Conservation (phyloP, 495 filamentous ascomycete genomes). For the Darksidea phi region DNA sequence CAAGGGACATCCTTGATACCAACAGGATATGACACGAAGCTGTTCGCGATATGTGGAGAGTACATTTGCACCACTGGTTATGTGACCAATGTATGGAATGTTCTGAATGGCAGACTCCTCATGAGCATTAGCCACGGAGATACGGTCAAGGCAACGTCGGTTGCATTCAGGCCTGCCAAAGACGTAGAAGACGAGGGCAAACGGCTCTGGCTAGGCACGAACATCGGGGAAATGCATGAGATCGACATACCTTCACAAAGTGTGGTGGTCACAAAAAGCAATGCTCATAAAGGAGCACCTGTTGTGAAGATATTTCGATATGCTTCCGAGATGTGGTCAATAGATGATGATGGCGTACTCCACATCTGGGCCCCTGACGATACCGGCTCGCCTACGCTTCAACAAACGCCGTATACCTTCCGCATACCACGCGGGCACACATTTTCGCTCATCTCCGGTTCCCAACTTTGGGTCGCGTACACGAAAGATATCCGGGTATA, state of each 20-base stretch:
- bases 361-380: constrained; percentile 84
- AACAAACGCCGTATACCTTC: constrained; percentile 63
- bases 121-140: constrained; percentile 81
- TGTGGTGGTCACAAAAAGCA: constrained; percentile 61
- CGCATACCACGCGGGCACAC: constrained; percentile 78
- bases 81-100: constrained; percentile 81
- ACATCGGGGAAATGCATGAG: constrained; percentile 81
- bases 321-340: constrained; percentile 86
- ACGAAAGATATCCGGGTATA: constrained; percentile 88
- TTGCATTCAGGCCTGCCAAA: constrained; percentile 78
- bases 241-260: constrained; percentile 71
- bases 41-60: constrained; percentile 84
- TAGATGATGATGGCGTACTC: constrained; percentile 87
- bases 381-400: constrained; percentile 68
- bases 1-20: constrained; percentile 69
- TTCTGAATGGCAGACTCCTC: constrained; percentile 74
- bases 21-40: constrained; percentile 79
- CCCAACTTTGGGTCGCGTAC: constrained; percentile 81
- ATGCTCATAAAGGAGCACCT: constrained; percentile 76
- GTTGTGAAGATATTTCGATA: constrained; percentile 84
- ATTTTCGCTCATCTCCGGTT: constrained; percentile 78
- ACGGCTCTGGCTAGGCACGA: constrained; percentile 89
- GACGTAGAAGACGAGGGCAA: constrained; percentile 75
- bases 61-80: constrained; percentile 83
- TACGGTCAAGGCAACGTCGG: constrained; percentile 69